Conservation (phyloP, 495 filamentous ascomycete genomes). For the Neurospora sp. region DNA sequence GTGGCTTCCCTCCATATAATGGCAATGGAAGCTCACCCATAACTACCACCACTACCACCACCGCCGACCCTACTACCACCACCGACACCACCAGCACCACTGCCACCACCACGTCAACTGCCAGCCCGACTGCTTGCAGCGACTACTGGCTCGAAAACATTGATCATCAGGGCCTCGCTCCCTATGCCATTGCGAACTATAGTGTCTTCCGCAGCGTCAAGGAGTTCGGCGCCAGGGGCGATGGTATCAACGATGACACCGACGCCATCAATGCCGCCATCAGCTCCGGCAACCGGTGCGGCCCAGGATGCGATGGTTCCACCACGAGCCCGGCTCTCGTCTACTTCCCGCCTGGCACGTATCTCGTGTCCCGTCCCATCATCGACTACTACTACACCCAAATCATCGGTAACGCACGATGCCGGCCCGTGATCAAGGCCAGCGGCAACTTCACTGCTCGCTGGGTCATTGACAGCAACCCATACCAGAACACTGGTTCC, state of each 20-base stretch:
- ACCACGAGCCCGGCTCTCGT: constrained; percentile 64
- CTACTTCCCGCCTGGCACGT: constrained; percentile 72
- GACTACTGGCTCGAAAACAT: constrained; percentile 40
- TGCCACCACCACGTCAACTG: constrained; percentile 5
- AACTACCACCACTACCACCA: background rate
- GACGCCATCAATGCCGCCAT: constrained; percentile 76
- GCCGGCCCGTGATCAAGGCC: constrained; percentile 55
- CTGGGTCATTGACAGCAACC: constrained; percentile 55
- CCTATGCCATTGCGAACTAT: constrained; percentile 32
- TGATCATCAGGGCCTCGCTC: constrained; percentile 36
- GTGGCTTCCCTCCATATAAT: background rate
- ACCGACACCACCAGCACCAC: constrained; percentile 2
- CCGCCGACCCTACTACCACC: background rate
- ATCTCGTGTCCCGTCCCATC: constrained; percentile 55
- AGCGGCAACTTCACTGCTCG: constrained; percentile 46
- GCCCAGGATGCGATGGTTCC: constrained; percentile 60
- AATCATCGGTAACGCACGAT: constrained; percentile 60
- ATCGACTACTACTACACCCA: constrained; percentile 56
- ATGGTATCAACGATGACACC: constrained; percentile 74
- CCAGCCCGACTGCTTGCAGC: constrained; percentile 10
- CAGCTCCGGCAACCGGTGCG: constrained; percentile 63
- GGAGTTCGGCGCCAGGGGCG: constrained; percentile 46
- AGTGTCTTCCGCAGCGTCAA: constrained; percentile 50
- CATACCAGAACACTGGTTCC: constrained; percentile 19
- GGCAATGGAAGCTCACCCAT: constrained; percentile 1